Percentiles rank a stretch among this genome's conserved stretches.
These are phyloP conservation scores for Ceratobasidium sp. DNA, from an alignment of 1,284 basidiomycete species.

Conservation along the genomic window DNA sequence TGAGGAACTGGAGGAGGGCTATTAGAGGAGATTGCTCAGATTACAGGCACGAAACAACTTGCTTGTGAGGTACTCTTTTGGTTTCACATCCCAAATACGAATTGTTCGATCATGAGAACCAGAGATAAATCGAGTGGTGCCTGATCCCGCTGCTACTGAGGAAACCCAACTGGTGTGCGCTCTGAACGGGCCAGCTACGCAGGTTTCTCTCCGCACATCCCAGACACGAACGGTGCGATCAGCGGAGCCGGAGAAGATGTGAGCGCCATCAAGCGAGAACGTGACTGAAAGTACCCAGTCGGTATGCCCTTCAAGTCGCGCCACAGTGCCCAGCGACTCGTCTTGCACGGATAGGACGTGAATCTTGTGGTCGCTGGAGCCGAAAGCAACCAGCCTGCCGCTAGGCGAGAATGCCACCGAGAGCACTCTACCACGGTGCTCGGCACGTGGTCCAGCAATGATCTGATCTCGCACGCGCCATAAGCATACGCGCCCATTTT, in stretches of 20 bases:
- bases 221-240: conserved; percentile 42
- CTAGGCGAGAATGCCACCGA: conserved; percentile 16
- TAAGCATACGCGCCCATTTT: conserved; percentile 19
- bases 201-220: conserved; percentile 4
- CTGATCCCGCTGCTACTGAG: conserved; percentile 20
- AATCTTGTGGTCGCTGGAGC: conserved; percentile 22
- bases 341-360: background rate
- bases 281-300: conserved; percentile 27
- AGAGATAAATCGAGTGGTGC: conserved; percentile 28
- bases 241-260: conserved; percentile 34
- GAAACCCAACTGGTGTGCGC: conserved; percentile 1
- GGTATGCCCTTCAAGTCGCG: background rate
- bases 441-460: conserved; percentile 1
- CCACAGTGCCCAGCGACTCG: background rate
- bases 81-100: conserved; percentile 34
- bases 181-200: background rate
- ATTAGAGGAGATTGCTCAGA: no score
- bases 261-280: conserved; percentile 31
- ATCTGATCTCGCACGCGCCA: conserved; percentile 33
- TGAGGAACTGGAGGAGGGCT: no score
- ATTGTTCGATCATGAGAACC: conserved; percentile 29
- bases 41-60: no score
- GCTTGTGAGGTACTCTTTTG: no score
- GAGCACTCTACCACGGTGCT: conserved; percentile 13
- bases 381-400: conserved; percentile 25